Base-by-base conservation (phyloP, 2,329 filamentous ascomycete species). In the Xylaria hypoxylon region DNA sequence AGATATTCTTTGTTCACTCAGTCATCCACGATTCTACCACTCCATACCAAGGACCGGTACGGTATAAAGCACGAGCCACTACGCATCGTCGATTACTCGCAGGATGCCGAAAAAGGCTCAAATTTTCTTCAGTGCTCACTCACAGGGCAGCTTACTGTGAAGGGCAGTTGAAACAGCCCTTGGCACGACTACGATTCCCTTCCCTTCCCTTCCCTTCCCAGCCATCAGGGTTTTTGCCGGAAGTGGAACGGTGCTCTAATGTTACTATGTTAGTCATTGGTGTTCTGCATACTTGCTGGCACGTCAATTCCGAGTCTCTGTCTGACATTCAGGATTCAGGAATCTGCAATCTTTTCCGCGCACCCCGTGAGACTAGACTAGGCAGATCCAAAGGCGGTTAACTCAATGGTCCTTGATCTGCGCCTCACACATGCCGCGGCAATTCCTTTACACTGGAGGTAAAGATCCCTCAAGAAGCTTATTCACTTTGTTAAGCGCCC, bases 121-220 rank as follows among this genome's bases (percentile, higher is more conserved):
- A 62, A 59, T 55, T 60, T 48, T 44, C 24, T 53, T 31, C 22
- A 56, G 26, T 35, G 15, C 51, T 57, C 45, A 40, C 51, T 57
- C 45, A 40, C 50, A 26, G 50, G 28, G 42, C 57, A 59, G 64
- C 64, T 67, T 67, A 67, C 64, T 67, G 22, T 67, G 55, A 67
- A 67, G 44, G 64, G 64, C 60, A 67, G 64, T 67, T 60, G 50
- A 64, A 61, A 67, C 51, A 38, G 26, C 45, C 24, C 64, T 59
- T 66, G 48, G 59, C 64, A 35, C 59, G 50, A 59, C 35, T 35
- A 28, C 28, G 56, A 51, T 60, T 59, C 42, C 64, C 44, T 60
- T 64, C 33, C 56, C 57, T 60, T 64, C 33, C 56, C 57, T 60
- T 59, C 42, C 64, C 44, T 60, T 64, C 33, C 56, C 57, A 50